phyloP scores from a whole-genome alignment of 371 early-diverging fungal species.

The Mortierella sp. region DNA sequence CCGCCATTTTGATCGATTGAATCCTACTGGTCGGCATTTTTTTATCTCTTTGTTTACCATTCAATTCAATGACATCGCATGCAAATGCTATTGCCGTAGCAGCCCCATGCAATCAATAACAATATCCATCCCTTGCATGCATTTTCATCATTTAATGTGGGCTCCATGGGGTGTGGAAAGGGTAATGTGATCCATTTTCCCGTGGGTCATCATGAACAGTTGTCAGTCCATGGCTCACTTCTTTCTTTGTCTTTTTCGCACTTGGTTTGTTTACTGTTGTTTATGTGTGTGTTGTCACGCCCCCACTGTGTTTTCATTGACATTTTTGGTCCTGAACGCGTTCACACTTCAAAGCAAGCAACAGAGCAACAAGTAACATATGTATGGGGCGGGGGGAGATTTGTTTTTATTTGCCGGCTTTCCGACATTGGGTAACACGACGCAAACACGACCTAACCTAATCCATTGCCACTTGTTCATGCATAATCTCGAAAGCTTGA shows the following conservation, averaged over 20 bases:
- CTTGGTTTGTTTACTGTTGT: not conserved
- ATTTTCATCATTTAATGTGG: not conserved
- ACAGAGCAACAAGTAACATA: not conserved
- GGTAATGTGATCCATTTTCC: conserved; percentile 12
- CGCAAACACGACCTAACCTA: not conserved
- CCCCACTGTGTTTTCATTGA: not conserved
- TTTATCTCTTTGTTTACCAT: not conserved
- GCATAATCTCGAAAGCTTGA: conserved; percentile 9
- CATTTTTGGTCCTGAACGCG: conserved; percentile 11
- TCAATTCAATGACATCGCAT: not conserved
- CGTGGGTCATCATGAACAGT: not conserved
- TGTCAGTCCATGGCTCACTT: not conserved
- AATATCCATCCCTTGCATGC: conserved; percentile 1
- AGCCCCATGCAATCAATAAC: not conserved
- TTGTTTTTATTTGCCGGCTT: too few relatives aligned
- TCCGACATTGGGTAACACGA: not conserved
- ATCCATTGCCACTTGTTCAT: not conserved
- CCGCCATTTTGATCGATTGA: not conserved
- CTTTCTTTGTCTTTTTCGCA: not conserved
- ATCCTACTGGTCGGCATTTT: not conserved
- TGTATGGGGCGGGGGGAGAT: too few relatives aligned
- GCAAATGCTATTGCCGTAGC: not conserved
- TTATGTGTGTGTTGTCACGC: conserved; percentile 5
- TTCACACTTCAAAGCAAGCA: not conserved
- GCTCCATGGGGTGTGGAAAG: not conserved